Base-by-base conservation (phyloP, 805 yeast species). In the Saccharomycopsis microspora region DNA sequence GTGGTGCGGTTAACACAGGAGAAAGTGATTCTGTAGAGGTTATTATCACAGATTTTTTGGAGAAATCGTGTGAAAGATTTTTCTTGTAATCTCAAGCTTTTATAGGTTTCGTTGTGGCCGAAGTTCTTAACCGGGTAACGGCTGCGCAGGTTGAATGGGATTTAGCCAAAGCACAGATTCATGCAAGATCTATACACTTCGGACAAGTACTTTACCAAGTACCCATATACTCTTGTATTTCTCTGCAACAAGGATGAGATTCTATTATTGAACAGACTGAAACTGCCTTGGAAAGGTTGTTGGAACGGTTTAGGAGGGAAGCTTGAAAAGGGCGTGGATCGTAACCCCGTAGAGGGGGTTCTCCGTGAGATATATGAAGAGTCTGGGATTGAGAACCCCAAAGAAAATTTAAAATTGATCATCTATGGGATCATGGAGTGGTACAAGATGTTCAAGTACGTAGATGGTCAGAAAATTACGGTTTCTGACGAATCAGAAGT, bases 221-320 rank as follows among this genome's bases (percentile, higher is more conserved):
- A 47, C 39, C 50, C 50, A 5, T 52, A 49, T 40, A 52, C 53
- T 5, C 43, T 46, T 11, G 43, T 48, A 32, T 52, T 52, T 29
- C 19, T 52, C 8, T 27, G 41, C 41, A 41, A 42, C 28, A 30
- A 27, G 9, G 48, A 45, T 32, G 27, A 42, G 39, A 46, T 52
- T n/a, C 37, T 52, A 5, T 46, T 52, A 11, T 32, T 52, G n/a
- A 52, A 52, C 30, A 32, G 55, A n/a, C 31, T 29, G 10, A 49
- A 45, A 35, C 35, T 41, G 8, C 55, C 55, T 10, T 50, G 53
- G 53, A 52, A 41, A 48, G 55, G 55, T 9, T 36, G 46, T n/a
- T 52, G 55, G 55, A 52, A 49, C 27, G 55, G 55, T 1, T 35
- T 52, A 44, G 55, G 55, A 19, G 55, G 55, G 3, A 52, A 52